A percentile compares a stretch with the other conserved stretches of the same genome.
phyloP scores from a whole-genome alignment of 139 green algal species.

The Volvox africanus region DNA sequence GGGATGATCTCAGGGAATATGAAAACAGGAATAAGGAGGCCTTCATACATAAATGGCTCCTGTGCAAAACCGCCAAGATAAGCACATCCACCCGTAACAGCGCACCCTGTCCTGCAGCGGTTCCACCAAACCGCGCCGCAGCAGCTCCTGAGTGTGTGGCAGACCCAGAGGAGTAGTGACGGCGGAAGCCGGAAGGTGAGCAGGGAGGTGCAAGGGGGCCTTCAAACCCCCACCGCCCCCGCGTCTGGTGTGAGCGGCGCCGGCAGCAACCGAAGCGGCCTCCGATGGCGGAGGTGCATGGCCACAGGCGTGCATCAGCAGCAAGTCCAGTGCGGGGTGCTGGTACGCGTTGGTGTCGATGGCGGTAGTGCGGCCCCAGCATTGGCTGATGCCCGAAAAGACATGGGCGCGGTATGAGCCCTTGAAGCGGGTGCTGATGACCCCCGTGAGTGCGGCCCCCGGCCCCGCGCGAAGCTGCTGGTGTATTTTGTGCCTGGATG shows the following conservation, averaged over 20 bases:
- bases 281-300: too few relatives aligned
- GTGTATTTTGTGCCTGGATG: constrained; percentile 4
- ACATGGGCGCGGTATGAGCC: not conserved
- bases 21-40: too few relatives aligned
- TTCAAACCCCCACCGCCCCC: not conserved
- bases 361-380: not conserved
- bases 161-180: not conserved
- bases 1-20: too few relatives aligned
- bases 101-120: constrained; percentile 40
- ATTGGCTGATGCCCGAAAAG: not conserved
- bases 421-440: not conserved
- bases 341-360: constrained; percentile 8
- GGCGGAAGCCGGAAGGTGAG: too few relatives aligned
- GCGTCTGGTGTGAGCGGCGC: not conserved
- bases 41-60: too few relatives aligned
- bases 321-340: constrained; percentile 23
- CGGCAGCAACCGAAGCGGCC: not conserved
- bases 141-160: constrained; percentile 42
- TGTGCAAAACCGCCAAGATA: too few relatives aligned
- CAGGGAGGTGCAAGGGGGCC: not conserved
- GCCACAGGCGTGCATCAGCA: constrained; percentile 31
- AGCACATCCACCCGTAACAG: too few relatives aligned
- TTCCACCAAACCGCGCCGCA: constrained; percentile 14
- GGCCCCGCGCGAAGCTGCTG: constrained; percentile 13
- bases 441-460: not conserved